phyloP scores from a whole-genome alignment of 495 filamentous ascomycete genomes.

The Paragyromitra xinjiangensis region DNA sequence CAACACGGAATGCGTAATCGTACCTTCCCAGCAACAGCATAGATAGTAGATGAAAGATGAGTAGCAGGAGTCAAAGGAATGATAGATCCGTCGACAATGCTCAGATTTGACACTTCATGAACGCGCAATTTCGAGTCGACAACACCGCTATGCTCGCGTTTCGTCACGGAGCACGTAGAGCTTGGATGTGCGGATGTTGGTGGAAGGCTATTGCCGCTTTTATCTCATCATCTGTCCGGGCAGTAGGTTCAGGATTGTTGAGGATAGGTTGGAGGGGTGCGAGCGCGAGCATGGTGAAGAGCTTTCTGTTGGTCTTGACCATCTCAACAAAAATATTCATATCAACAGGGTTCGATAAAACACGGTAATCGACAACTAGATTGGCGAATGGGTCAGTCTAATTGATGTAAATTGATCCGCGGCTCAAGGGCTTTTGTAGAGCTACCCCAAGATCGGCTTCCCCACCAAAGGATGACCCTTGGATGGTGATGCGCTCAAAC shows the following conservation, averaged over 20 bases:
- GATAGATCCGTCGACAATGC: constrained; percentile 66
- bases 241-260: constrained; percentile 48
- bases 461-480: constrained; percentile 35
- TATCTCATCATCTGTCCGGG: constrained; percentile 41
- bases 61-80: constrained; percentile 65
- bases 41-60: constrained; percentile 65
- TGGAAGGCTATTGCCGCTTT: constrained; percentile 32
- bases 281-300: constrained; percentile 30
- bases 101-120: constrained; percentile 62
- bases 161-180: constrained; percentile 63
- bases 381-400: constrained; percentile 58
- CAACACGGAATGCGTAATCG: background rate
- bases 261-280: constrained; percentile 53
- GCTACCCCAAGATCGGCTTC: background rate
- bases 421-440: constrained; percentile 58
- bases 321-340: constrained; percentile 59
- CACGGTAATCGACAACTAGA: constrained; percentile 56
- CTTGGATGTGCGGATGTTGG: constrained; percentile 59
- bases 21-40: constrained; percentile 62
- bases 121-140: constrained; percentile 60
- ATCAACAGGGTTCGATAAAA: constrained; percentile 60
- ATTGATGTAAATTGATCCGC: constrained; percentile 59
- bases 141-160: constrained; percentile 62
- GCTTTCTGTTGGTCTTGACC: constrained; percentile 40
- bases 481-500: constrained; percentile 9